Evolutionary conservation across 78 protist species (phyloP).

Genomic region (Dictyostelium firmibasis): DNA sequence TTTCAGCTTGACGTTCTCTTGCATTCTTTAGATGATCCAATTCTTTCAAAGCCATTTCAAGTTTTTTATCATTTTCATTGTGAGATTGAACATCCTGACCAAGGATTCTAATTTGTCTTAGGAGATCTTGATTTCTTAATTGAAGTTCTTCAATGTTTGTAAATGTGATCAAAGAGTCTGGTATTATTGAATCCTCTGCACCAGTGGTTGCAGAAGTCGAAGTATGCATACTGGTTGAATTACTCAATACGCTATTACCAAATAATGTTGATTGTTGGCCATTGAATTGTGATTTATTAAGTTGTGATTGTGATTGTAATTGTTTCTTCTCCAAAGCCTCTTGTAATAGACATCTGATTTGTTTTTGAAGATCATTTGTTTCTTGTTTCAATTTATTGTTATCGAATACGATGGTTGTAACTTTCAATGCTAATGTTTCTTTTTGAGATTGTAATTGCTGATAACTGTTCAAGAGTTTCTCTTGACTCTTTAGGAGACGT

Average conservation of each 20-base stretch:
- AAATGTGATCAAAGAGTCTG: conserved; percentile 55
- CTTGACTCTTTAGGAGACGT: conserved; percentile 62
- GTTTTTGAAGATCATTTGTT: conserved; percentile 40
- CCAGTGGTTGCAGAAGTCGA: not conserved
- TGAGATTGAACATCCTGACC: not conserved
- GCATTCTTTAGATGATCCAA: not conserved
- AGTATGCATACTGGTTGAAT: not conserved
- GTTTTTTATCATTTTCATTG: conserved; percentile 7
- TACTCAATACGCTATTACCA: not conserved
- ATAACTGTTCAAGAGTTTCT: conserved; percentile 40
- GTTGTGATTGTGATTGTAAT: not conserved
- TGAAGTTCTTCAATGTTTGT: conserved; percentile 60
- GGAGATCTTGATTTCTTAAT: conserved; percentile 40
- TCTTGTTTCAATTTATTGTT: conserved; percentile 22
- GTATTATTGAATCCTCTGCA: conserved; percentile 42
- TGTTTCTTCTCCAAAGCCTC: conserved; percentile 40
- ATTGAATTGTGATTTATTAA: not conserved
- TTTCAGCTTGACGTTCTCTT: conserved; percentile 57
- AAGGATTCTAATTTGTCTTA: conserved; percentile 35
- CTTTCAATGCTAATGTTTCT: conserved; percentile 26
- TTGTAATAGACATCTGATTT: conserved; percentile 35
- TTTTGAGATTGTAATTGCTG: conserved; percentile 52
- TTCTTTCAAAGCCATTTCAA: conserved; percentile 41
- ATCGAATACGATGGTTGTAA: not conserved
- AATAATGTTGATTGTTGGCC: not conserved